Evolutionary conservation across 2,329 filamentous ascomycete genomes (phyloP).

Genomic region (Stachybotrys elegans): DNA sequence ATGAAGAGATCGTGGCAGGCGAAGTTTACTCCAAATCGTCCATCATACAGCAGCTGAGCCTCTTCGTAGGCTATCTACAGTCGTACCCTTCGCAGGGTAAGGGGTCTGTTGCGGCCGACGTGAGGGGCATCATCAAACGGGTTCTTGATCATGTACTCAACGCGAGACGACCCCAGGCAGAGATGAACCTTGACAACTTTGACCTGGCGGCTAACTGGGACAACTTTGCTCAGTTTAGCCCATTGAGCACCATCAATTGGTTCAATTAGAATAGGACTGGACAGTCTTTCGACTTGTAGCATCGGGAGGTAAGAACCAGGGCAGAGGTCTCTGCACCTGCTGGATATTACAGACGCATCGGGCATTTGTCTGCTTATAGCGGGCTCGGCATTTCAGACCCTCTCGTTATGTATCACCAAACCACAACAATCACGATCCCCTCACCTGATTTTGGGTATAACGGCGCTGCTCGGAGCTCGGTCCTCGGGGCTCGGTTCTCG

Average conservation of each 20-base stretch:
- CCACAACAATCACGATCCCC: too few relatives aligned
- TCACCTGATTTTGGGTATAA: too few relatives aligned
- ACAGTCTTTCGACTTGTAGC: too few relatives aligned
- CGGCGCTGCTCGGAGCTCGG: too few relatives aligned
- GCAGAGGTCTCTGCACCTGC: too few relatives aligned
- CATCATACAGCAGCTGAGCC: constrained; percentile 1
- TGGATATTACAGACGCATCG: too few relatives aligned
- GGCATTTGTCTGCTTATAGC: too few relatives aligned
- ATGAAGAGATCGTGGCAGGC: neutral
- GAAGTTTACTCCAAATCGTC: neutral
- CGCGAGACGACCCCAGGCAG: neutral
- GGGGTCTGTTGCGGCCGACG: neutral
- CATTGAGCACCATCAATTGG: neutral
- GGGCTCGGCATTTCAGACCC: too few relatives aligned
- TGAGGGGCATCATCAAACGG: neutral
- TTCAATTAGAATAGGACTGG: neutral
- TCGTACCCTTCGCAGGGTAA: neutral
- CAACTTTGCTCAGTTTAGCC: neutral
- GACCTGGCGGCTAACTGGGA: neutral
- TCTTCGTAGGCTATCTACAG: neutral
- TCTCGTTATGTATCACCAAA: too few relatives aligned
- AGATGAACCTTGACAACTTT: neutral
- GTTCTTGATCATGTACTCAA: neutral
- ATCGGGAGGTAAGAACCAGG: too few relatives aligned
- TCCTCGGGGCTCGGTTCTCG: too few relatives aligned